Evolutionary conservation across 805 yeast genomes (phyloP).

Genomic region (Candida vartiovaarae): DNA sequence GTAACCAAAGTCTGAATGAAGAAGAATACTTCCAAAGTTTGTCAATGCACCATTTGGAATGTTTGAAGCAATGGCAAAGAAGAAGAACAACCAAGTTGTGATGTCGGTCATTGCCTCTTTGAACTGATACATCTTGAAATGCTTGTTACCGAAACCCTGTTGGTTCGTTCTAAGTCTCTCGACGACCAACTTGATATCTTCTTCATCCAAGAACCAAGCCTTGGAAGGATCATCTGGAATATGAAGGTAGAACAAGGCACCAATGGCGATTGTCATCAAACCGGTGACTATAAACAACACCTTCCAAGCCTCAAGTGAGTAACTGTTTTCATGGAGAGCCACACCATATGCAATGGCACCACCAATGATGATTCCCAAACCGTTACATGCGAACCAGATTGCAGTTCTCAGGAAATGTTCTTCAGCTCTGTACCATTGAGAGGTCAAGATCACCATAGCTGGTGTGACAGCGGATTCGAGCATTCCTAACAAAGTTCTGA

Average conservation of each 20-base stretch:
- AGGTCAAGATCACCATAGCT: slow-evolving; percentile 46
- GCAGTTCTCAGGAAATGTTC: slow-evolving; percentile 38
- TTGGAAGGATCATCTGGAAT: slow-evolving; percentile 50
- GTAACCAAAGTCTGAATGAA: slow-evolving; percentile 12
- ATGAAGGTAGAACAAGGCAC: slow-evolving; percentile 38
- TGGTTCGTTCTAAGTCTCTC: slow-evolving; percentile 47
- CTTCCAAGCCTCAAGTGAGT: slow-evolving; percentile 50
- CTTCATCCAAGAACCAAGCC: slow-evolving; percentile 40
- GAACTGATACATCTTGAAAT: slow-evolving; percentile 49
- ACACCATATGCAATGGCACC: slow-evolving; percentile 51
- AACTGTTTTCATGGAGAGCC: slow-evolving; percentile 30
- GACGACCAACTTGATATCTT: slow-evolving; percentile 41
- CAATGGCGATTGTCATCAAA: slow-evolving; percentile 44
- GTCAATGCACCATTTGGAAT: slow-evolving; percentile 46
- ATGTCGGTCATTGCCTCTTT: slow-evolving; percentile 43
- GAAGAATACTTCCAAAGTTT: slow-evolving; percentile 15
- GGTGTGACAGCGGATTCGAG: slow-evolving; percentile 52
- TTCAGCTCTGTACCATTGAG: slow-evolving; percentile 49
- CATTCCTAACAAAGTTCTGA: slow-evolving; percentile 45
- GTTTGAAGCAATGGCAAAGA: slow-evolving; percentile 33
- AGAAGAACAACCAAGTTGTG: slow-evolving; percentile 41
- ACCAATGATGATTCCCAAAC: slow-evolving; percentile 42
- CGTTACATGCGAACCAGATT: slow-evolving; percentile 38
- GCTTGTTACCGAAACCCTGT: slow-evolving; percentile 51
- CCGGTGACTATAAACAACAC: slow-evolving; percentile 56